Percentiles rank a stretch among this genome's conserved stretches.
phyloP scores from a whole-genome alignment of 2,329 filamentous ascomycete genomes.

The Phialophora tarda region DNA sequence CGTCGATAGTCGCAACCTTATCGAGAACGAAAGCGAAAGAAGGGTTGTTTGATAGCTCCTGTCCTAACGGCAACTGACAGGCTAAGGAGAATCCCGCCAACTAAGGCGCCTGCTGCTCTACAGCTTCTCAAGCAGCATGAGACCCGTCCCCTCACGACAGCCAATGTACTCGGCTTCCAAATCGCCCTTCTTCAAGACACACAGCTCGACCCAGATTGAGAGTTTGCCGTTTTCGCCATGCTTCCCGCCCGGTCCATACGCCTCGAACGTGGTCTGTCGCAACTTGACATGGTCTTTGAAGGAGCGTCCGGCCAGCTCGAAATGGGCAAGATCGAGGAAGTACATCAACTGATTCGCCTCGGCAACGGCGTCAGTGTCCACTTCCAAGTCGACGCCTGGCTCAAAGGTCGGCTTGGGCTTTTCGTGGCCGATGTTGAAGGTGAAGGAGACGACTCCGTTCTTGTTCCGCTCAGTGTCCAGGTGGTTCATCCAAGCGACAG shows the following conservation, averaged over 20 bases:
- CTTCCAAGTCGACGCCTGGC: conserved; percentile 20
- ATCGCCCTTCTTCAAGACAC: conserved; percentile 23
- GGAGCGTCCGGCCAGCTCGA: conserved; percentile 25
- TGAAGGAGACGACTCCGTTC: conserved; percentile 30
- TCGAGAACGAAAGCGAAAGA: neutral
- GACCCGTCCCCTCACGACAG: conserved; percentile 26
- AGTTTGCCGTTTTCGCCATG: conserved; percentile 17
- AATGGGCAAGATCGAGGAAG: conserved; percentile 30
- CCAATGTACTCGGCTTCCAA: conserved; percentile 29
- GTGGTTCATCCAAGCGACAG: conserved; percentile 28
- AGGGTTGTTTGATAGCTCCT: neutral
- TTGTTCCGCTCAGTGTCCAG: conserved; percentile 30
- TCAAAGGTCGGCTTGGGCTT: conserved; percentile 19
- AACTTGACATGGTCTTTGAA: conserved; percentile 30
- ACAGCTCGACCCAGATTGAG: conserved; percentile 28
- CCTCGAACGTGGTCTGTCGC: conserved; percentile 21
- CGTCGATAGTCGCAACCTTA: neutral
- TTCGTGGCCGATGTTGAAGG: conserved; percentile 24
- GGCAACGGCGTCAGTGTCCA: conserved; percentile 20
- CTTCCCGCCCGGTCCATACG: conserved; percentile 23
- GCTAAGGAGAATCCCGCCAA: neutral
- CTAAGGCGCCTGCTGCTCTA: neutral
- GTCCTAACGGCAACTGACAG: neutral
- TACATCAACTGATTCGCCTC: conserved; percentile 32
- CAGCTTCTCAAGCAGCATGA: conserved; percentile 22